Evolutionary conservation across 2,329 filamentous ascomycete species (phyloP).

Genomic region (Trichoderma citrinoviride): DNA sequence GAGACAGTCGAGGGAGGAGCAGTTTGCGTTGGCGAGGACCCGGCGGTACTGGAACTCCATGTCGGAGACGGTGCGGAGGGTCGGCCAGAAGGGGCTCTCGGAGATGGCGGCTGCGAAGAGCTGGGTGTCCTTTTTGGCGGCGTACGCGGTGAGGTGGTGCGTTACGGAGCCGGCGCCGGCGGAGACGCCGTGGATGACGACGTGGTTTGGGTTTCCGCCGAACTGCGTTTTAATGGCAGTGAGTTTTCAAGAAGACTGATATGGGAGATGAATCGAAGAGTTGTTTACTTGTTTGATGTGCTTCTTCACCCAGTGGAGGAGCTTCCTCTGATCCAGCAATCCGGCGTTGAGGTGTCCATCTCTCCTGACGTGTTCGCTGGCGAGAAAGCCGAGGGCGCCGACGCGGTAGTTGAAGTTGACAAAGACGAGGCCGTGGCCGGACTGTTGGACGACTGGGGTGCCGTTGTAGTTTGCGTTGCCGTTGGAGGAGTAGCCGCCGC

Average conservation of each 20-base stretch:
- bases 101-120: conserved; percentile 48
- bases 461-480: conserved; percentile 54
- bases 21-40: conserved; percentile 38
- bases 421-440: conserved; percentile 48
- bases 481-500: conserved; percentile 48
- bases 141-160: conserved; percentile 50
- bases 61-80: conserved; percentile 44
- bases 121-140: conserved; percentile 40
- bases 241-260: no score
- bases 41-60: conserved; percentile 49
- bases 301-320: conserved; percentile 59
- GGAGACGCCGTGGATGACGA: conserved; percentile 61
- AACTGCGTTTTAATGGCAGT: conserved; percentile 38
- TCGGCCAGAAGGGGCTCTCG: conserved; percentile 51
- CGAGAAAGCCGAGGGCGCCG: conserved; percentile 61
- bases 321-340: conserved; percentile 60
- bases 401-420: conserved; percentile 65
- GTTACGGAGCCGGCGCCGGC: conserved; percentile 59
- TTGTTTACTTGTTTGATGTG: conserved; percentile 50
- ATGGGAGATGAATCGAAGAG: neutral
- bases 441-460: conserved; percentile 44
- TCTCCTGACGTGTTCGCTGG: conserved; percentile 52
- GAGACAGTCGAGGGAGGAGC: conserved; percentile 29
- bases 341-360: conserved; percentile 62
- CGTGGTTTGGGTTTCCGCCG: conserved; percentile 56